Percentiles rank a stretch among this genome's conserved stretches.
Conservation (phyloP, 2,329 filamentous ascomycete genomes). For the Nemania sp. region DNA sequence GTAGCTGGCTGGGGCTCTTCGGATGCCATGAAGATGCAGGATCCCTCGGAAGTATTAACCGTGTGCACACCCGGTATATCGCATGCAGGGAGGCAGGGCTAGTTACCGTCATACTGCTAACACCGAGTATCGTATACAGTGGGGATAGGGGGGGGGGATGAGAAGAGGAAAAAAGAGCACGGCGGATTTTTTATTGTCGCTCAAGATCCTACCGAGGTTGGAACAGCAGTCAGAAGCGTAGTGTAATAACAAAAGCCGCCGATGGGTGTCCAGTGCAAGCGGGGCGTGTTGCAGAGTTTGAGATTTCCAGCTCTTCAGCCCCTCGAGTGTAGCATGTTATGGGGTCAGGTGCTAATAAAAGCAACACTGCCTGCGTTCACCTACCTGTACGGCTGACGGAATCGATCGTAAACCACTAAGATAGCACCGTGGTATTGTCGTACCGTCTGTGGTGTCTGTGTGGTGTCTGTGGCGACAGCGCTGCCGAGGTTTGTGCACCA, state of each 20-base stretch:
- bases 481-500: slow-evolving; percentile 6
- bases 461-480: too few relatives aligned
- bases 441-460: not conserved
- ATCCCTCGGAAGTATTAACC: slow-evolving; percentile 14
- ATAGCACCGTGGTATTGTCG: not conserved
- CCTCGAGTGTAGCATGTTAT: not conserved
- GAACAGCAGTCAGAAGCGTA: not conserved
- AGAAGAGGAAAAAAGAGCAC: not conserved
- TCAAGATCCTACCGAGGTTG: too few relatives aligned
- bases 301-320: slow-evolving; percentile 16
- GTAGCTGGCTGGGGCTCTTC: too few relatives aligned
- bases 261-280: not conserved
- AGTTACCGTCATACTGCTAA: not conserved
- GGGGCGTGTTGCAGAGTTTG: slow-evolving; percentile 8
- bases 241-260: not conserved
- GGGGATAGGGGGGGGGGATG: not conserved
- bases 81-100: slow-evolving; percentile 2
- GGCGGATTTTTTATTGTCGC: too few relatives aligned
- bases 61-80: slow-evolving; percentile 3
- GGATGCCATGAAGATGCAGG: slow-evolving; percentile 3
- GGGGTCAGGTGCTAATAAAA: slow-evolving; percentile 19
- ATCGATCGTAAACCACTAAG: slow-evolving; percentile 1
- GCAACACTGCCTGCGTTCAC: slow-evolving; percentile 1
- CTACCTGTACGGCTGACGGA: slow-evolving; percentile 6
- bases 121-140: not conserved